Evolutionary conservation across 1,139 yeast species (phyloP).

Genomic region (Taphrina wiesneri): DNA sequence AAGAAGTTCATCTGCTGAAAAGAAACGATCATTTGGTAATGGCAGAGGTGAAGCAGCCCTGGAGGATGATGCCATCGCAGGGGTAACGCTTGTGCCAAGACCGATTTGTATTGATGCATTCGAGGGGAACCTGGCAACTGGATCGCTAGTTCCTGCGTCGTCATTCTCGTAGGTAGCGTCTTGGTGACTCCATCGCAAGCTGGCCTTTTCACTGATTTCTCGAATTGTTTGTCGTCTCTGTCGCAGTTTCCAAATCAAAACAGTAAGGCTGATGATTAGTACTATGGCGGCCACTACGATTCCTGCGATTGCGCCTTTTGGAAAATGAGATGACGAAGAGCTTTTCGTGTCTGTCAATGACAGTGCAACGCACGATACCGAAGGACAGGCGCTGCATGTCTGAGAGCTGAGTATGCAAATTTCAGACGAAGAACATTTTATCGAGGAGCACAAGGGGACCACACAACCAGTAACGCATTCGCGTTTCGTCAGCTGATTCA

Average conservation of each 20-base stretch:
- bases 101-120: conserved; percentile 20
- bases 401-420: conserved; percentile 22
- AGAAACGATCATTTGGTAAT: conserved; percentile 3
- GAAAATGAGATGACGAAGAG: not conserved
- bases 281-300: not conserved
- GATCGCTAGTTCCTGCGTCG: not conserved
- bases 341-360: not conserved
- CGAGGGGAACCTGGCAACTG: not conserved
- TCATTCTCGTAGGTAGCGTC: not conserved
- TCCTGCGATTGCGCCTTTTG: conserved; percentile 28
- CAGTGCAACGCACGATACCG: conserved; percentile 25
- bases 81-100: conserved; percentile 1
- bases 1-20: conserved; percentile 24
- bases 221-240: not conserved
- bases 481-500: conserved; percentile 9
- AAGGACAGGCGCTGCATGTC: conserved; percentile 24
- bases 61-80: not conserved
- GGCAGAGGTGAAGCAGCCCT: not conserved
- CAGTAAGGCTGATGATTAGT: not conserved
- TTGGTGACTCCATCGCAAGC: not conserved
- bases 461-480: conserved; percentile 24
- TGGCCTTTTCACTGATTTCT: conserved; percentile 8
- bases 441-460: conserved; percentile 21
- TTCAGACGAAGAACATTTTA: conserved; percentile 10
- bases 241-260: not conserved